Percentiles rank a stretch among this genome's conserved stretches.
phyloP scores from a whole-genome alignment of 2,329 filamentous ascomycete genomes.

The Talaromyces sp. region DNA sequence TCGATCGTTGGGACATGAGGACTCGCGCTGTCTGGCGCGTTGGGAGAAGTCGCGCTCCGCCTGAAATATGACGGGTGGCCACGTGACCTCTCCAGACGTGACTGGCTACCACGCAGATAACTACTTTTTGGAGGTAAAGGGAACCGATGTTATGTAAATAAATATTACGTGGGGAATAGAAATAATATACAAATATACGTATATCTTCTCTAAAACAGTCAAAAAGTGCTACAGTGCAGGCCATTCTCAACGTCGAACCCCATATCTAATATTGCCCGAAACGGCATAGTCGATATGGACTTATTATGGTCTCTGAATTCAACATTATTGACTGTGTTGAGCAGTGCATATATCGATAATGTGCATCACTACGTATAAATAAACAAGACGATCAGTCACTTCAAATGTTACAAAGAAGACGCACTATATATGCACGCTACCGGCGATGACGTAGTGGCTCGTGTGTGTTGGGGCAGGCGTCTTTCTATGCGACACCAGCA shows the following conservation, averaged over 20 bases:
- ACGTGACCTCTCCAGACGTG: background rate
- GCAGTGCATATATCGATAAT: too few species aligned
- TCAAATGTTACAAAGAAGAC: background rate
- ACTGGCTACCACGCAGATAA: background rate
- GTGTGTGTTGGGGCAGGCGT: background rate
- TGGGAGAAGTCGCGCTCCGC: background rate
- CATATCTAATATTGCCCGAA: background rate
- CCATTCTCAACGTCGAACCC: background rate
- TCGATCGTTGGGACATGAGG: conserved; percentile 39
- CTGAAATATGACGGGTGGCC: background rate
- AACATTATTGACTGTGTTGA: too few species aligned
- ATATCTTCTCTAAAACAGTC: background rate
- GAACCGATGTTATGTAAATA: background rate
- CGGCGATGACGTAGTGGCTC: background rate
- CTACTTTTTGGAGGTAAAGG: background rate
- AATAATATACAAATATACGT: background rate
- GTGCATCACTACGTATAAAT: too few species aligned
- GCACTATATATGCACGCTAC: background rate
- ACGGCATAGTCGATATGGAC: background rate
- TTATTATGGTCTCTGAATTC: background rate
- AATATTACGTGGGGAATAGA: background rate
- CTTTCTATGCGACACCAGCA: background rate
- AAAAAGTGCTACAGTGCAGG: background rate
- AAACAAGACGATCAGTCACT: background rate
- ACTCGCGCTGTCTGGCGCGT: conserved; percentile 10